These are phyloP conservation scores for Pseudocercospora fijiensis DNA, from an alignment of 2,329 filamentous ascomycete genomes.

Conservation along the genomic window DNA sequence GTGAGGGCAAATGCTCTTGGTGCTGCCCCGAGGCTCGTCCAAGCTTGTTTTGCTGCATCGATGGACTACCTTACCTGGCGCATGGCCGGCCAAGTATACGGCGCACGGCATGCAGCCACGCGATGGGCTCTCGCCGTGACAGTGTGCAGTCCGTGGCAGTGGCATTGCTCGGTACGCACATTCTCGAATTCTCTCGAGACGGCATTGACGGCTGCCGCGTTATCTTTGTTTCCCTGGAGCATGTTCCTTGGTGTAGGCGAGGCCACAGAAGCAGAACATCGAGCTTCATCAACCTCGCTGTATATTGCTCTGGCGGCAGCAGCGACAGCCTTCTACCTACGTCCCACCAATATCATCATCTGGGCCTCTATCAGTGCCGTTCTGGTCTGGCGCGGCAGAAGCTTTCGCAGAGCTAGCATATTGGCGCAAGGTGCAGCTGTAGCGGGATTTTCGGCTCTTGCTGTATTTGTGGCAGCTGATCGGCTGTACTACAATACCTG, in stretches of 20 bases:
- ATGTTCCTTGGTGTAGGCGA: constrained; percentile 24
- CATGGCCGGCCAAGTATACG: constrained; percentile 72
- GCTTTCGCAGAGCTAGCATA: constrained; percentile 21
- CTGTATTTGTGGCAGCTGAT: constrained; percentile 65
- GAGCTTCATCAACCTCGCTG: constrained; percentile 9
- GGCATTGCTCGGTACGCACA: constrained; percentile 90
- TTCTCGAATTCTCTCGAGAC: constrained; percentile 93
- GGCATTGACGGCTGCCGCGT: constrained; percentile 75
- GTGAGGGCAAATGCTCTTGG: constrained; percentile 67
- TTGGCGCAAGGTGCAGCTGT: constrained; percentile 20
- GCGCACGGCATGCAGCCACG: constrained; percentile 60
- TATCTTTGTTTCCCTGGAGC: constrained; percentile 85
- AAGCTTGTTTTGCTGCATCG: constrained; percentile 73
- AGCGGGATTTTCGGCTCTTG: constrained; percentile 57
- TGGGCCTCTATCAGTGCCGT: constrained; percentile 69
- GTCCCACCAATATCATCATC: constrained; percentile 85
- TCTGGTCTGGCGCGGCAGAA: constrained; percentile 47
- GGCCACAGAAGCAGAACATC: neutral
- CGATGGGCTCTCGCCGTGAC: constrained; percentile 70
- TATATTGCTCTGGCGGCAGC: constrained; percentile 67
- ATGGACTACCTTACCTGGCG: constrained; percentile 88
- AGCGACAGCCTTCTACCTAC: constrained; percentile 76
- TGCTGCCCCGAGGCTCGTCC: constrained; percentile 69
- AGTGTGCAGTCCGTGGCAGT: constrained; percentile 84
- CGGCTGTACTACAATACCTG: constrained; percentile 74